phyloP scores from a whole-genome alignment of 2,329 filamentous ascomycete genomes.

The Talaromyces pinophilus region DNA sequence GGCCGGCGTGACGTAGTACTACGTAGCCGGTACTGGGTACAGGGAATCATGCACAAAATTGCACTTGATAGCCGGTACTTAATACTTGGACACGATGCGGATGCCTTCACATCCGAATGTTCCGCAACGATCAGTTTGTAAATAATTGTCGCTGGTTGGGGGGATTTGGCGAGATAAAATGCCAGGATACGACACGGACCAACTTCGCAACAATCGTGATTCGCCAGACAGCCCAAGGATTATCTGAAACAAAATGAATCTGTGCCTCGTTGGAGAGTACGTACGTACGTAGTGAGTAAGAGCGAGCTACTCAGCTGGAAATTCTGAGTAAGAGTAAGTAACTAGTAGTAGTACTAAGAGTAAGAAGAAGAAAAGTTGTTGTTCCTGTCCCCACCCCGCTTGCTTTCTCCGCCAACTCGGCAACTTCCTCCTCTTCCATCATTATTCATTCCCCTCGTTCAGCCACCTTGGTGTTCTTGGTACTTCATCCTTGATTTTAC shows the following conservation, averaged over 20 bases:
- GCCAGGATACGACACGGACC: neutral
- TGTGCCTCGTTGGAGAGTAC: neutral
- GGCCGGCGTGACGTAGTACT: neutral
- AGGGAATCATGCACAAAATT: neutral
- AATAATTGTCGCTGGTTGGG: neutral
- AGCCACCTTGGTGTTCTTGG: slow-evolving; percentile 1
- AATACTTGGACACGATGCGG: neutral
- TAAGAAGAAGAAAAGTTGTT: neutral
- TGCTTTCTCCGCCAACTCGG: slow-evolving; percentile 5
- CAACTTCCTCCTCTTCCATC: neutral
- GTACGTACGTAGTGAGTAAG: neutral
- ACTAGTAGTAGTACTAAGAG: neutral
- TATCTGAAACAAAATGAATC: neutral
- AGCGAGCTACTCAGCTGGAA: neutral
- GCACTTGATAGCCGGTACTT: neutral
- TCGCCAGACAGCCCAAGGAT: neutral
- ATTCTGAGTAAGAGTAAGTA: neutral
- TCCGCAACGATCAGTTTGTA: neutral
- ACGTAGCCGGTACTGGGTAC: neutral
- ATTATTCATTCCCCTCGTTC: neutral
- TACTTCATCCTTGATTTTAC: neutral
- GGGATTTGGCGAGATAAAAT: neutral
- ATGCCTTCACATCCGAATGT: slow-evolving; percentile 1
- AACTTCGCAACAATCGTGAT: neutral
- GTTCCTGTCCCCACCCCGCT: neutral